phyloP scores from a whole-genome alignment of 2,329 filamentous ascomycete genomes.

The Trichoderma brevicompactum region DNA sequence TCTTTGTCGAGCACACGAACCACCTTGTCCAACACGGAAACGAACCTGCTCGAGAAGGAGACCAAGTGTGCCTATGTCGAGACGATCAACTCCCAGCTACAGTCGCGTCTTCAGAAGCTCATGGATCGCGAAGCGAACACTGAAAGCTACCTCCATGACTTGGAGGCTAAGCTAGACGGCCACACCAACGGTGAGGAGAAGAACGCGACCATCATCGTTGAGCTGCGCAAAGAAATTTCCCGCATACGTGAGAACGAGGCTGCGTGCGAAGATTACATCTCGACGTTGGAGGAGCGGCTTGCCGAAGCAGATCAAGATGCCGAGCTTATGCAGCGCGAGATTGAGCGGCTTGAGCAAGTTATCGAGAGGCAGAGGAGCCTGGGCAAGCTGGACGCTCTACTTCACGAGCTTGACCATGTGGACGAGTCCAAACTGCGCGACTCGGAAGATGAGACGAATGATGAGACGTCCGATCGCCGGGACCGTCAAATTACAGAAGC shows the following conservation, averaged over 20 bases:
- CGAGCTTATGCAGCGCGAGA: constrained; percentile 95
- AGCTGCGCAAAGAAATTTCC: constrained; percentile 88
- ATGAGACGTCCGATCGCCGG: constrained; percentile 52
- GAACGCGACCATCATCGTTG: constrained; percentile 80
- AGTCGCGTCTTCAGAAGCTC: constrained; percentile 87
- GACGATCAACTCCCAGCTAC: constrained; percentile 87
- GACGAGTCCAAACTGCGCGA: constrained; percentile 59
- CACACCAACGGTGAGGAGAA: constrained; percentile 92
- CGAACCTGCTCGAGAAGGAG: constrained; percentile 86
- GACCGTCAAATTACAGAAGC: constrained; percentile 59
- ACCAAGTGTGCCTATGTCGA: constrained; percentile 92
- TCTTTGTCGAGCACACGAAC: constrained; percentile 87
- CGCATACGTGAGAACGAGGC: constrained; percentile 88
- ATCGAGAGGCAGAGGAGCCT: constrained; percentile 94
- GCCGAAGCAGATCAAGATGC: constrained; percentile 95
- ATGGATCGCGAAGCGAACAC: constrained; percentile 90
- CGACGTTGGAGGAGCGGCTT: constrained; percentile 90
- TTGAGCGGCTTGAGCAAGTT: constrained; percentile 91
- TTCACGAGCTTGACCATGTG: constrained; percentile 85
- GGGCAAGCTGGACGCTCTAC: constrained; percentile 88
- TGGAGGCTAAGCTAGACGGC: constrained; percentile 88
- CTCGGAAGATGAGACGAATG: constrained; percentile 39
- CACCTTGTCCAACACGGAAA: constrained; percentile 83
- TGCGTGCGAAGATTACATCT: constrained; percentile 94
- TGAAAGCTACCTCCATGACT: constrained; percentile 88